Conservation (phyloP, 345 rosid species). For the Syzygium aqueum region DNA sequence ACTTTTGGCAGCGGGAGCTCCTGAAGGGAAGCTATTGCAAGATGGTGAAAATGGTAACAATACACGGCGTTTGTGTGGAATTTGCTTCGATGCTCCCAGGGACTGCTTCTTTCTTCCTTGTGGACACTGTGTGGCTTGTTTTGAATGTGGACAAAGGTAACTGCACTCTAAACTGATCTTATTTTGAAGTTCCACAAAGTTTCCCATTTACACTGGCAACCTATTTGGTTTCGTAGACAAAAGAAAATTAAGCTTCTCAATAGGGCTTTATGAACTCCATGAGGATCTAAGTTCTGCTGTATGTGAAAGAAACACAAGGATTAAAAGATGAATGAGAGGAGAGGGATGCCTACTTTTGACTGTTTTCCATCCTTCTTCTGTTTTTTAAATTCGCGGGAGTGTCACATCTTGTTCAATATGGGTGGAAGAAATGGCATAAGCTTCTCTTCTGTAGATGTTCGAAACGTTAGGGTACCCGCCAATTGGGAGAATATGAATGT, state of each 20-base stretch:
- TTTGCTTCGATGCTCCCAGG: slow-evolving; percentile 97
- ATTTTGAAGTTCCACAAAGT: not conserved
- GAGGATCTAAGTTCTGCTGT: not conserved
- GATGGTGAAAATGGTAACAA: slow-evolving; percentile 58
- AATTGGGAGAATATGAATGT: not conserved
- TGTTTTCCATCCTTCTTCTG: not conserved
- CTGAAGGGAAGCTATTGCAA: slow-evolving; percentile 28
- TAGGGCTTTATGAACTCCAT: not conserved
- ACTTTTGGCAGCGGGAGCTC: slow-evolving; percentile 22
- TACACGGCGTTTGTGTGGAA: slow-evolving; percentile 87
- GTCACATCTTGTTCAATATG: not conserved
- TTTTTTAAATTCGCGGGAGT: not conserved
- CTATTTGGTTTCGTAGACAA: not conserved
- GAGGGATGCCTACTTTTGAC: not conserved
- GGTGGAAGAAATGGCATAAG: not conserved
- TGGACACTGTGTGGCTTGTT: slow-evolving; percentile 93
- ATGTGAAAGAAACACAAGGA: not conserved
- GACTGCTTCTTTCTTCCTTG: slow-evolving; percentile 99
- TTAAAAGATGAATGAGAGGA: not conserved
- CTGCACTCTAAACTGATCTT: not conserved
- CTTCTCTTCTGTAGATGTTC: not conserved
- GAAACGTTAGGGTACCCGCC: not conserved
- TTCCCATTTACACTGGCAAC: not conserved
- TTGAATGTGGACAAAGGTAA: slow-evolving; percentile 88
- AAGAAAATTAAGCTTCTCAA: not conserved